Evolutionary conservation across 1,284 basidiomycete genomes (phyloP), one percentile per base, ranked within the genome.

Genomic region (Apiotrichum porosum): DNA sequence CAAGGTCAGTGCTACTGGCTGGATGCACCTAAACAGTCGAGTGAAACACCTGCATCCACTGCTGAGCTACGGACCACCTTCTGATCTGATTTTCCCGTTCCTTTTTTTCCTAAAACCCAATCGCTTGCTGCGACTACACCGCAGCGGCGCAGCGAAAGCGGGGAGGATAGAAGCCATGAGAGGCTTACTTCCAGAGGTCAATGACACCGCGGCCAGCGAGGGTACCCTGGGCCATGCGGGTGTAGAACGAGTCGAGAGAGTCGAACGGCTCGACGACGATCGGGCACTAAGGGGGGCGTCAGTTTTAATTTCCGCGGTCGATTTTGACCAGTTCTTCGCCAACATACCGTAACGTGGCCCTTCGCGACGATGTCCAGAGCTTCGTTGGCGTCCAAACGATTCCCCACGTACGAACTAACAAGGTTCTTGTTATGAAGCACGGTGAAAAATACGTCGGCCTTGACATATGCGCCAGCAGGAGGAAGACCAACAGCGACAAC

Each of bases 401-500:
- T 80, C 75, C 83, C 86, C 43, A 90, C 85, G 63, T 88, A 88
- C 4, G 82, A 84, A 8, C 85, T 85, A 43, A 82, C 75, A 63
- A 88, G 82, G 48, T 75, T 79, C 56, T 85, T 82, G 60, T 79
- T 76, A 71, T 83, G 81, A 69, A 81, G 78, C 21, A 86, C 84
- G 3, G 82, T 84, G 74, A 79, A 85, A 77, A 88, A 89, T 58
- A 89, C 84, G 32, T 82, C 59, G 47, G 58, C 58, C 43, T 47
- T 51, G 47, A 57, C 46, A 36, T 44, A 45, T 21, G 70, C 76
- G 0, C 81, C 79, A 24, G 79, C 71, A 3, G 78, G 81, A 8
- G 85, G 86, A 6, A 88, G 73, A 39, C 86, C 86, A 32, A 88
- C 84, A 31, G 80, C 83, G 77, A 90, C 86, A 46, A 90, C 75